Evolutionary conservation across 2,329 filamentous ascomycete genomes (phyloP).

Genomic region (Fusarium sp.): DNA sequence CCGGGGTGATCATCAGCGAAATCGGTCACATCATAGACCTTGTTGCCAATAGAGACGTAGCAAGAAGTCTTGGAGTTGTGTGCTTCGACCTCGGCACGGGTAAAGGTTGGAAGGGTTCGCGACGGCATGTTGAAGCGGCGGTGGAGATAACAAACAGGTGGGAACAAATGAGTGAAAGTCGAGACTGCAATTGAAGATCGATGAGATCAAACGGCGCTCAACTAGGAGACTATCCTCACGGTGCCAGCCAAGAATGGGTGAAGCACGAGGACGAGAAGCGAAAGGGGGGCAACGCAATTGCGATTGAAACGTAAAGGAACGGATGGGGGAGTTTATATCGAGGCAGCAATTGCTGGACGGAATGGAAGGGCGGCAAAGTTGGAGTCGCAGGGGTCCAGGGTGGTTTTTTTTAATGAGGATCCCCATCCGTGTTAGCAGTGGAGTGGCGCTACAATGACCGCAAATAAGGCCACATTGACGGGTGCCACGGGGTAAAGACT

Average conservation of each 20-base stretch:
- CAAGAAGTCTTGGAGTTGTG: constrained; percentile 87
- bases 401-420: constrained; percentile 47
- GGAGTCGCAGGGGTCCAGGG: constrained; percentile 40
- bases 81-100: constrained; percentile 80
- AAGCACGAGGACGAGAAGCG: constrained; percentile 7
- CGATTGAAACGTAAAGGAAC: constrained; percentile 17
- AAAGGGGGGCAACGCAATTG: constrained; percentile 3
- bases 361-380: constrained; percentile 33
- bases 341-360: not conserved
- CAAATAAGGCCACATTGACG: constrained; percentile 42
- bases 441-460: constrained; percentile 45
- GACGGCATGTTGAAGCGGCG: constrained; percentile 72
- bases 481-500: constrained; percentile 15
- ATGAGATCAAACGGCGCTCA: constrained; percentile 16
- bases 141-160: not conserved
- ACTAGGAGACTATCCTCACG: constrained; percentile 18
- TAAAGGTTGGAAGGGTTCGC: constrained; percentile 85
- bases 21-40: constrained; percentile 94
- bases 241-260: constrained; percentile 5
- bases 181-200: constrained; percentile 13
- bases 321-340: constrained; percentile 30
- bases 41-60: constrained; percentile 90
- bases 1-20: constrained; percentile 94
- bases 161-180: constrained; percentile 3
- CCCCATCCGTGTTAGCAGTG: constrained; percentile 41